Percentiles rank a stretch among this genome's conserved stretches.
Conservation (phyloP, 163 green algal species). For the Scenedesmus sp. region DNA sequence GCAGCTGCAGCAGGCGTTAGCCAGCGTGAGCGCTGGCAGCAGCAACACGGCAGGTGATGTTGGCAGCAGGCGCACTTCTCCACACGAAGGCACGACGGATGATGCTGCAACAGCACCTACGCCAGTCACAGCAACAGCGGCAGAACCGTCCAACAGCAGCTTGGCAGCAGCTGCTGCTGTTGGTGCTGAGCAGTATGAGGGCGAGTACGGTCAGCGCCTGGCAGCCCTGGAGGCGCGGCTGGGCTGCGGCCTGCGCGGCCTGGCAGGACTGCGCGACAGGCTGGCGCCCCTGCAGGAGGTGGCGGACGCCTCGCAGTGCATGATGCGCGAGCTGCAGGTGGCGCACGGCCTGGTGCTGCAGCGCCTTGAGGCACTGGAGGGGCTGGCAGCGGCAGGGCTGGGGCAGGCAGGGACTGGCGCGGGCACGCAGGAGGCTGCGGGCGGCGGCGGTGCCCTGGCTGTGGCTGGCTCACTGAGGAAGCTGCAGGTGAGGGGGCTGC, state of each 20-base stretch:
- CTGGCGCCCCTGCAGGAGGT: conserved; percentile 39
- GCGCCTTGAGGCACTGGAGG: conserved; percentile 41
- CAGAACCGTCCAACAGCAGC: neutral
- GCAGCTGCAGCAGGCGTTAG: conserved; percentile 16
- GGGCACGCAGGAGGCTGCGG: neutral
- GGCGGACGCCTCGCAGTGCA: conserved; percentile 12
- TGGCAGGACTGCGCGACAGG: conserved; percentile 15
- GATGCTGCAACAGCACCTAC: neutral
- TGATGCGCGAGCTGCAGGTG: conserved; percentile 27
- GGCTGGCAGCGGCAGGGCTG: neutral
- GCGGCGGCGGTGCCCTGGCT: neutral
- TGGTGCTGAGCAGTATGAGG: neutral
- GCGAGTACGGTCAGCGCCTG: conserved; percentile 16
- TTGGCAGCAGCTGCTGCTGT: neutral
- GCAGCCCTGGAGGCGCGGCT: conserved; percentile 4
- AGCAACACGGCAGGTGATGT: neutral
- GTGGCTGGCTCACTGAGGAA: conserved; percentile 20
- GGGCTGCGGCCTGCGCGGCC: conserved; percentile 2
- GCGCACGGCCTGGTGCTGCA: conserved; percentile 43
- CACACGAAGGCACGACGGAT: neutral
- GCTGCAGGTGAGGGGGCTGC: conserved; percentile 22
- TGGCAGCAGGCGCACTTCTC: neutral
- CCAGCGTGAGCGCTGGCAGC: neutral
- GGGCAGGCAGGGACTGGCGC: neutral
- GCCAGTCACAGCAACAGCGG: neutral